These are phyloP conservation scores for Fraxinus velutina DNA, from an alignment of 305 asterid species.

Conservation along the genomic window DNA sequence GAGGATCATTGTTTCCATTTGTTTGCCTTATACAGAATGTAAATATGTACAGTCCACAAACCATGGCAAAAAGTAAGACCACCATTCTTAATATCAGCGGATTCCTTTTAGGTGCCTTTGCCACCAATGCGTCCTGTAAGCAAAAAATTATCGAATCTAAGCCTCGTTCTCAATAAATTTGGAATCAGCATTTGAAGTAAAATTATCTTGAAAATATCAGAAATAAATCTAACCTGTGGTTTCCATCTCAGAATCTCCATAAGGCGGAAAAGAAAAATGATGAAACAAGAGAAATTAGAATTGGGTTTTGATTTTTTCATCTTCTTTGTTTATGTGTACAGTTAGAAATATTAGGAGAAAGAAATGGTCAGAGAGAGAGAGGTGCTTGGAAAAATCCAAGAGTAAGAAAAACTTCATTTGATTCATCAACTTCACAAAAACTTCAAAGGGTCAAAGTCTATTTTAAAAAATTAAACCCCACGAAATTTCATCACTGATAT, in stretches of 20 bases:
- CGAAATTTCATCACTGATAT: background rate
- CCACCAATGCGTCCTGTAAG: slow-evolving; percentile 38
- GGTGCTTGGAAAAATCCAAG: background rate
- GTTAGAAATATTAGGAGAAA: slow-evolving; percentile 40
- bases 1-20: slow-evolving; percentile 28
- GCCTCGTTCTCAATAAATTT: background rate
- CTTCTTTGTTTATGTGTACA: background rate
- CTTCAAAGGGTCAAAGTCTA: background rate
- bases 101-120: slow-evolving; percentile 49
- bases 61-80: slow-evolving; percentile 41
- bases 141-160: background rate
- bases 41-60: slow-evolving; percentile 55
- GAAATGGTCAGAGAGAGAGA: slow-evolving; percentile 35
- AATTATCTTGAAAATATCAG: background rate
- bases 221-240: slow-evolving; percentile 28
- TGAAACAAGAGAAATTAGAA: background rate
- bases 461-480: background rate
- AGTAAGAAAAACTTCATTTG: background rate
- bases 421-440: slow-evolving; percentile 3
- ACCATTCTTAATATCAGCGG: slow-evolving; percentile 44
- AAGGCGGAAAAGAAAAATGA: background rate
- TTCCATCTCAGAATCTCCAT: slow-evolving; percentile 37
- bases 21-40: slow-evolving; percentile 46
- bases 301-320: slow-evolving; percentile 8
- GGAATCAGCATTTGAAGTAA: background rate